Base-by-base conservation (phyloP, 495 filamentous ascomycete species). In the Talaromyces ruber region DNA sequence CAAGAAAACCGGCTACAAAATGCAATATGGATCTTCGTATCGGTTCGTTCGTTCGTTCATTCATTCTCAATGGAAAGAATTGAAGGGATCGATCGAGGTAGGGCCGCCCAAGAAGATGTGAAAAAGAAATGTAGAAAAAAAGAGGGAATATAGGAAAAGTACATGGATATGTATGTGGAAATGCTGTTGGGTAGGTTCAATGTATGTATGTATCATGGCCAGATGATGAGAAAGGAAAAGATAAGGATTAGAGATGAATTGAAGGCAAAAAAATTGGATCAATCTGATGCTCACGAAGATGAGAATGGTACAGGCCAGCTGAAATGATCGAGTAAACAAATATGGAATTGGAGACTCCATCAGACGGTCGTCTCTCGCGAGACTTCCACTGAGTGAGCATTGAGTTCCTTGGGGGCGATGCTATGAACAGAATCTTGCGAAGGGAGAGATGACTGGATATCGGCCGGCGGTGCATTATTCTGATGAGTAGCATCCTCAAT, bases 381-480 rank as follows among this genome's bases (percentile, higher is more conserved):
- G 28, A 60, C 59, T 32, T 60, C 59, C 8, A 60, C 28, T 2
- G 43, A 60, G 6, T 60, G 59, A 30, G 59, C 26, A 8, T 52
- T 60, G 16, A 60, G 39, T 52, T 60, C 59, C 26, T 60, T 60
- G n/a, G 59, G 59, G 21, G 21, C 45, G 0, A 52, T 60, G 26
- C 26, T 21, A 54, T 54, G 24, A 11, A 54, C 51, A 54, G 51
- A 28, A 11, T 54, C 24, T 11, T 54, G 51, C 12, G 51, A 14
- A 25, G 1, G 51, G 26, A 54, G 16, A 54, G 51, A 12, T 28
- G 51, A 26, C 16, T 26, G 22, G 4, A 4, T 28, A 25, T 54
- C 16, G 11, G 16, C 16, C 2, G 50, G 24, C 14, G 18, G 8
- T 0, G 24, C 28, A 18, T 9, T 6, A 6, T 52, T 52, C 12